A percentile compares a stretch with the other conserved stretches of the same genome.
phyloP scores from a whole-genome alignment of 768 basidiomycete species.

The Lactarius hatsudake region DNA sequence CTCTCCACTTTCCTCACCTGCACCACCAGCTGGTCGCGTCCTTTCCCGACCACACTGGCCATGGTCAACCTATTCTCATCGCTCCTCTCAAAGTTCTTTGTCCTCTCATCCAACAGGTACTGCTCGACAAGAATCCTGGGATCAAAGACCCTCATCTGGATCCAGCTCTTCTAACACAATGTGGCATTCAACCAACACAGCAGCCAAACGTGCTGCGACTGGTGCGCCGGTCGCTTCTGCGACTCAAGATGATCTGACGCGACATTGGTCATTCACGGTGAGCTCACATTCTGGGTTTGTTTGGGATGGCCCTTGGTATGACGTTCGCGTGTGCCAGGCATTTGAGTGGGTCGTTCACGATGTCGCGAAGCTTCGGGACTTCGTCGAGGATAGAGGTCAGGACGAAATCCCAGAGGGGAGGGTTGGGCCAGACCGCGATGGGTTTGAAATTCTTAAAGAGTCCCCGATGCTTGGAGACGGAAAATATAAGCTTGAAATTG shows the following conservation, averaged over 20 bases:
- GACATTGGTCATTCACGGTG: slow-evolving; percentile 67
- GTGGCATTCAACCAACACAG: slow-evolving; percentile 23
- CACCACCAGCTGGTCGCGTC: slow-evolving; percentile 10
- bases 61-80: slow-evolving; percentile 44
- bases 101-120: slow-evolving; percentile 33
- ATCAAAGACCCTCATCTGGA: slow-evolving; percentile 30
- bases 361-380: slow-evolving; percentile 53
- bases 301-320: not conserved
- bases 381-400: slow-evolving; percentile 44
- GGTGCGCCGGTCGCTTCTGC: slow-evolving; percentile 24
- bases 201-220: slow-evolving; percentile 20
- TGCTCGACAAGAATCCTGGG: slow-evolving; percentile 32
- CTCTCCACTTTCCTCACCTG: slow-evolving; percentile 26
- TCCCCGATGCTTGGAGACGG: slow-evolving; percentile 67
- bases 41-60: slow-evolving; percentile 56
- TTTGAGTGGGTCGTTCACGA: slow-evolving; percentile 71
- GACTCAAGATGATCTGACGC: slow-evolving; percentile 46
- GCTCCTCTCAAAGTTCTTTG: slow-evolving; percentile 33
- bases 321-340: slow-evolving; percentile 40
- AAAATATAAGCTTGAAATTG: slow-evolving; percentile 70
- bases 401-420: slow-evolving; percentile 33
- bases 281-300: slow-evolving; percentile 24
- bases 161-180: slow-evolving; percentile 30
- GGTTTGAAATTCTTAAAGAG: slow-evolving; percentile 62
- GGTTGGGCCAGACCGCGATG: slow-evolving; percentile 37